These are phyloP conservation scores for Basipetospora chlamydospora DNA, from an alignment of 2,329 filamentous ascomycete genomes.

Conservation along the genomic window DNA sequence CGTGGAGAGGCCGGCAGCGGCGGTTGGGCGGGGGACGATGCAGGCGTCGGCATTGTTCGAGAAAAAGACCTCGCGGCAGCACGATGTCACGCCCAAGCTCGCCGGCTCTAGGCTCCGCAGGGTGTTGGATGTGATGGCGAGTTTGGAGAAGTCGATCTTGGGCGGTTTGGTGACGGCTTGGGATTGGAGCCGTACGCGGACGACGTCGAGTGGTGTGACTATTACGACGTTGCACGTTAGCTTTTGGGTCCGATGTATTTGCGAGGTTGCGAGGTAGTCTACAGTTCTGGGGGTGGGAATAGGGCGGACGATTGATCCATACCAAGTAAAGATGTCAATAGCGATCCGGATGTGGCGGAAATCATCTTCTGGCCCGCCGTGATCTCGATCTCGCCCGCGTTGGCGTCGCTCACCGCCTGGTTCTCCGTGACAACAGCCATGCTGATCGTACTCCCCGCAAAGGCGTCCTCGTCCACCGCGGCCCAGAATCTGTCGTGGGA, in stretches of 20 bases:
- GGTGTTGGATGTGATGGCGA: conserved; percentile 41
- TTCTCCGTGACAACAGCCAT: conserved; percentile 1
- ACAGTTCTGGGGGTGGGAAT: neutral
- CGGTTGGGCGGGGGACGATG: conserved; percentile 47
- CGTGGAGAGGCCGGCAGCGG: conserved; percentile 25
- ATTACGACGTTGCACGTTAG: conserved; percentile 5
- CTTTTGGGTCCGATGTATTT: conserved; percentile 1
- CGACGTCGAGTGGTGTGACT: conserved; percentile 95
- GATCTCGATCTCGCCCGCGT: conserved; percentile 42
- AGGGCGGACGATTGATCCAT: conserved; percentile 18
- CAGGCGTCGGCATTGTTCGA: conserved; percentile 72
- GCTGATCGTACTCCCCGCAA: neutral
- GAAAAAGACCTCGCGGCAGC: conserved; percentile 96
- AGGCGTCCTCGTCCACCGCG: neutral
- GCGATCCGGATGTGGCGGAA: conserved; percentile 78
- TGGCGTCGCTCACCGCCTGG: neutral
- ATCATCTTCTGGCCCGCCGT: conserved; percentile 86
- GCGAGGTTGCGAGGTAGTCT: neutral
- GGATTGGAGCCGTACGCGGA: conserved; percentile 86
- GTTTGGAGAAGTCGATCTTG: conserved; percentile 37
- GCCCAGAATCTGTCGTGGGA: conserved; percentile 3
- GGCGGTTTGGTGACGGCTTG: conserved; percentile 43
- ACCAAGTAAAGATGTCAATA: conserved; percentile 83
- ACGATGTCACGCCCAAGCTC: conserved; percentile 82
- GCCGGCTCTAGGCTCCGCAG: conserved; percentile 56